These are phyloP conservation scores for Silene coronaria DNA, from an alignment of 179 eudicot genomes.

Conservation along the genomic window DNA sequence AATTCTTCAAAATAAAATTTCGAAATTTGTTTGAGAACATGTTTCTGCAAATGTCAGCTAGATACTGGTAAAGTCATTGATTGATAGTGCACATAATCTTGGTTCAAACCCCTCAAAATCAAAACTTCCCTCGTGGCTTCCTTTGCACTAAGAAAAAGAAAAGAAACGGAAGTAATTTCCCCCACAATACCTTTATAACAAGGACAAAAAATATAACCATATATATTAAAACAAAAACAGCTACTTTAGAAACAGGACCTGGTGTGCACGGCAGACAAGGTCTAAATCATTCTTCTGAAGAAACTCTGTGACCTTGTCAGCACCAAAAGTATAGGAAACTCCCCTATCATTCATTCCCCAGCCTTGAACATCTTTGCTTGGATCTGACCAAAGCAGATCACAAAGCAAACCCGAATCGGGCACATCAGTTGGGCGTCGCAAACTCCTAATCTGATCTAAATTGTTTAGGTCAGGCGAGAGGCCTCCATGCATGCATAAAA, in stretches of 20 bases:
- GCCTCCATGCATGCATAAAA: slow-evolving; percentile 53
- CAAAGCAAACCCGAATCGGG: slow-evolving; percentile 47
- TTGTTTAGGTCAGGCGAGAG: slow-evolving; percentile 43
- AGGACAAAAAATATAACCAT: background rate
- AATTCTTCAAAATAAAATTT: background rate
- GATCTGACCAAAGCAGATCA: slow-evolving; percentile 48
- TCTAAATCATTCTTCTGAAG: slow-evolving; percentile 47
- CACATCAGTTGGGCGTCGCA: slow-evolving; percentile 43
- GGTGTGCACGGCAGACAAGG: slow-evolving; percentile 49
- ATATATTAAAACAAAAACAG: background rate
- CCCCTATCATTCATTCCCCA: slow-evolving; percentile 56
- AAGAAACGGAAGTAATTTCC: background rate
- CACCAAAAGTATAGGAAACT: slow-evolving; percentile 47
- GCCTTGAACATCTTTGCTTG: slow-evolving; percentile 44
- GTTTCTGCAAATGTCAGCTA: background rate
- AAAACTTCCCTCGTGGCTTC: background rate
- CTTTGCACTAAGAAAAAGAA: background rate
- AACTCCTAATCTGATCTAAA: slow-evolving; percentile 41
- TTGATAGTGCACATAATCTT: background rate
- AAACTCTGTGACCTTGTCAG: slow-evolving; percentile 45
- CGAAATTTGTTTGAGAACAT: background rate
- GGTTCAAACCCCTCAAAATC: background rate
- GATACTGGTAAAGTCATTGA: background rate
- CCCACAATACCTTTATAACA: background rate
- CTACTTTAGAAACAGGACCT: slow-evolving; percentile 26